phyloP scores from a whole-genome alignment of 495 filamentous ascomycete genomes.

The Talaromyces stipitatus region DNA sequence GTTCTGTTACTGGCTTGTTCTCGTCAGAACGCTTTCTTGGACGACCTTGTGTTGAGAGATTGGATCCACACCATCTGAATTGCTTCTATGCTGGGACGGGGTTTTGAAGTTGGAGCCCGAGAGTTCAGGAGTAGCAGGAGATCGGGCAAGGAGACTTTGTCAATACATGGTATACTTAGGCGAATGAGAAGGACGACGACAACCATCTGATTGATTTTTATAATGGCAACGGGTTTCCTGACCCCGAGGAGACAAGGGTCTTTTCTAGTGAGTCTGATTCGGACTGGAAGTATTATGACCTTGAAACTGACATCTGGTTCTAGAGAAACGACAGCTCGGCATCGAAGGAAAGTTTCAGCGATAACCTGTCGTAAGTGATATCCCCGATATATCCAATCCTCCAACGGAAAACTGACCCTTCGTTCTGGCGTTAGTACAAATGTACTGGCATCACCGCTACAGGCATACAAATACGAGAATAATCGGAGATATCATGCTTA shows the following conservation, averaged over 20 bases:
- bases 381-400: too few relatives aligned
- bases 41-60: not conserved
- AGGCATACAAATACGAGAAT: slow-evolving; percentile 17
- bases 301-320: not conserved
- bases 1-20: not conserved
- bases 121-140: too few relatives aligned
- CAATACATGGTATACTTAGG: too few relatives aligned
- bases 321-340: not conserved
- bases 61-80: not conserved
- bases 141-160: too few relatives aligned
- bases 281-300: not conserved
- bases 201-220: not conserved
- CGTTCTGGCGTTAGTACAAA: not conserved
- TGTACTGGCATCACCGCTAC: slow-evolving; percentile 10
- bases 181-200: too few relatives aligned
- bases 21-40: not conserved
- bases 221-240: not conserved
- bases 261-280: not conserved
- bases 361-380: not conserved
- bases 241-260: slow-evolving; percentile 1
- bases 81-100: not conserved
- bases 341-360: not conserved
- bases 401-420: not conserved
- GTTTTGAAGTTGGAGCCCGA: too few relatives aligned
- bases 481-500: slow-evolving; percentile 22